phyloP scores from a whole-genome alignment of 192 early-diverging fungal species.

The Coemansia sp. region DNA sequence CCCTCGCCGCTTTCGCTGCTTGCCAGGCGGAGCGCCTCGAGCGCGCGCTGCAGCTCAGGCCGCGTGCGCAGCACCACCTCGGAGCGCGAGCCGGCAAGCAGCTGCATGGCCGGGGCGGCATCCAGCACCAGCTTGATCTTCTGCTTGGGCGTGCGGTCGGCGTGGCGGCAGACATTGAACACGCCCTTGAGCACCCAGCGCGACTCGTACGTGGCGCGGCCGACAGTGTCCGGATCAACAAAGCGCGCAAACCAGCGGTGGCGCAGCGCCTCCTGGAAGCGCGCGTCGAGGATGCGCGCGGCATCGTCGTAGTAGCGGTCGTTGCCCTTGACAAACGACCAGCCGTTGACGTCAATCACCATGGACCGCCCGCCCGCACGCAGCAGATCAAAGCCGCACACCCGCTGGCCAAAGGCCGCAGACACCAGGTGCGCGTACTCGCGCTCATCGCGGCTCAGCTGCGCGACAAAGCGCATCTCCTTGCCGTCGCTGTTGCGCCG shows the following conservation, averaged over 20 bases:
- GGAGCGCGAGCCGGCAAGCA: conserved; percentile 63
- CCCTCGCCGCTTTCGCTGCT: conserved; percentile 33
- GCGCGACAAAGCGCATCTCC: conserved; percentile 89
- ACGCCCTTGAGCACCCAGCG: conserved; percentile 94
- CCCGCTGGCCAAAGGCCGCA: conserved; percentile 82
- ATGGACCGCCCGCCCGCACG: conserved; percentile 72
- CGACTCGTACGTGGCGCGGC: conserved; percentile 57
- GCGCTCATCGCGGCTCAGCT: conserved; percentile 73
- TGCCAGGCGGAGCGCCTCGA: conserved; percentile 62
- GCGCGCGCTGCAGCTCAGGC: conserved; percentile 49
- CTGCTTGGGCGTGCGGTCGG: conserved; percentile 95
- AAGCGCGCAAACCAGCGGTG: conserved; percentile 57
- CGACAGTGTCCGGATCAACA: conserved; percentile 53
- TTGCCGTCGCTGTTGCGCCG: conserved; percentile 93
- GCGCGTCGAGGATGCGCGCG: conserved; percentile 64
- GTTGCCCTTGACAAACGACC: conserved; percentile 98
- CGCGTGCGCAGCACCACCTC: conserved; percentile 79
- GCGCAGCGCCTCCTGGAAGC: conserved; percentile 70
- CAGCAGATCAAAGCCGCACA: conserved; percentile 94
- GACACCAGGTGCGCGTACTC: conserved; percentile 70
- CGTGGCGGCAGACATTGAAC: conserved; percentile 88
- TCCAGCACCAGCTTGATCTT: conserved; percentile 88
- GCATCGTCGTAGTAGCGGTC: conserved; percentile 88
- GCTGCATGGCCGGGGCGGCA: conserved; percentile 62
- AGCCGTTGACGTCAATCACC: conserved; percentile 98